phyloP scores from a whole-genome alignment of 1,139 yeast genomes.

The Yamadazyma jaroonii region DNA sequence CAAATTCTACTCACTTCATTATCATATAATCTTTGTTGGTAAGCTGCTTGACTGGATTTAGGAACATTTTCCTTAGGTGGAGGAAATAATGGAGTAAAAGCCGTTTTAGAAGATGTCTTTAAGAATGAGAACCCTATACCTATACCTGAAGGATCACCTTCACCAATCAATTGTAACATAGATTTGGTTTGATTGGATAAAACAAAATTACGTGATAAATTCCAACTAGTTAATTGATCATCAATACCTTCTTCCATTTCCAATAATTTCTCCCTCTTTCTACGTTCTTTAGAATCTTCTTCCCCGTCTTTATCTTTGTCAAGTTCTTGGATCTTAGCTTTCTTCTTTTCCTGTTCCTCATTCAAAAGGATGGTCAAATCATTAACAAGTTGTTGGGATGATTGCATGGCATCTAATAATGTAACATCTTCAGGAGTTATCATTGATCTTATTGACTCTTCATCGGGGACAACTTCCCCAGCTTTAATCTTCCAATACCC shows the following conservation, averaged over 20 bases:
- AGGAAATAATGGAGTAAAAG: slow-evolving; percentile 68
- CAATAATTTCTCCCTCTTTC: slow-evolving; percentile 26
- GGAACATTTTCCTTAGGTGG: slow-evolving; percentile 43
- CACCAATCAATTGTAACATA: slow-evolving; percentile 94
- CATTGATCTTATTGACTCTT: slow-evolving; percentile 79
- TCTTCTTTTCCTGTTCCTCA: slow-evolving; percentile 19
- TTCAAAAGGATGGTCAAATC: slow-evolving; percentile 35
- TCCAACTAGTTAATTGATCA: slow-evolving; percentile 94
- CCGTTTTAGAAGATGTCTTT: slow-evolving; percentile 93
- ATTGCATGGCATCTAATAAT: slow-evolving; percentile 87
- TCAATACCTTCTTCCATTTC: slow-evolving; percentile 55
- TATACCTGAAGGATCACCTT: slow-evolving; percentile 92
- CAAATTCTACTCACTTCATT: slow-evolving; percentile 88
- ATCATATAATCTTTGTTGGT: slow-evolving; percentile 90
- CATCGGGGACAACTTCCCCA: slow-evolving; percentile 63
- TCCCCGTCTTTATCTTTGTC: slow-evolving; percentile 14
- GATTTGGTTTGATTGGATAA: slow-evolving; percentile 96
- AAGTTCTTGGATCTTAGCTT: slow-evolving; percentile 31
- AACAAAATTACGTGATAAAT: slow-evolving; percentile 81
- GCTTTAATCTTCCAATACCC: slow-evolving; percentile 92
- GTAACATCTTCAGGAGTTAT: slow-evolving; percentile 91
- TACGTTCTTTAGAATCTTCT: slow-evolving; percentile 18
- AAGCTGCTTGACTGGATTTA: slow-evolving; percentile 55
- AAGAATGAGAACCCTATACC: slow-evolving; percentile 90
- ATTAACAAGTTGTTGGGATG: slow-evolving; percentile 80